phyloP scores from a whole-genome alignment of 257 asterid species.

The Verbena officinalis region DNA sequence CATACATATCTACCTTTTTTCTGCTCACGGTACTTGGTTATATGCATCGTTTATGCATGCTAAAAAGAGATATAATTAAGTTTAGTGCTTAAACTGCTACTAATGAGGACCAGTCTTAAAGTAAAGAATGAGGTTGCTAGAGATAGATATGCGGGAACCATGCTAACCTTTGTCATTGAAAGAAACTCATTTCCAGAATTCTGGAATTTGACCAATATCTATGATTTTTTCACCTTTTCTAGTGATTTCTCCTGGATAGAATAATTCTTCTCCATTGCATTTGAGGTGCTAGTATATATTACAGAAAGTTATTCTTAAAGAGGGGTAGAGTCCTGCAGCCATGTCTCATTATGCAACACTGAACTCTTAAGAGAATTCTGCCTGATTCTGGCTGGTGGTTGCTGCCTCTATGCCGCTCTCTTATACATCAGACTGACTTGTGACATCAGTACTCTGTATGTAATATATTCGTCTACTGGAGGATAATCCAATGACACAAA shows the following conservation, averaged over 20 bases:
- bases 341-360: background rate
- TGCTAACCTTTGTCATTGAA: background rate
- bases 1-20: background rate
- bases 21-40: background rate
- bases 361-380: constrained; percentile 6
- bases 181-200: background rate
- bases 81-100: background rate
- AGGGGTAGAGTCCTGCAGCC: constrained; percentile 1
- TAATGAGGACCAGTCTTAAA: background rate
- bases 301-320: background rate
- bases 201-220: constrained; percentile 10
- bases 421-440: constrained; percentile 2
- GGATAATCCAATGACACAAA: constrained; percentile 6
- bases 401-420: constrained; percentile 12
- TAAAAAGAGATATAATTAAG: background rate
- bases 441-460: constrained; percentile 13
- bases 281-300: background rate
- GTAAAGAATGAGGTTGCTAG: constrained; percentile 14
- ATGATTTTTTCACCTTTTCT: background rate
- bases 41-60: background rate
- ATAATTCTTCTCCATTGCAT: background rate
- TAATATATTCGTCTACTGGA: constrained; percentile 12
- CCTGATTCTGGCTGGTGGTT: constrained; percentile 15
- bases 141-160: background rate
- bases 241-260: constrained; percentile 1